Evolutionary conservation across 495 filamentous ascomycete species (phyloP).

Genomic region (Trichocladium uniseriatum): DNA sequence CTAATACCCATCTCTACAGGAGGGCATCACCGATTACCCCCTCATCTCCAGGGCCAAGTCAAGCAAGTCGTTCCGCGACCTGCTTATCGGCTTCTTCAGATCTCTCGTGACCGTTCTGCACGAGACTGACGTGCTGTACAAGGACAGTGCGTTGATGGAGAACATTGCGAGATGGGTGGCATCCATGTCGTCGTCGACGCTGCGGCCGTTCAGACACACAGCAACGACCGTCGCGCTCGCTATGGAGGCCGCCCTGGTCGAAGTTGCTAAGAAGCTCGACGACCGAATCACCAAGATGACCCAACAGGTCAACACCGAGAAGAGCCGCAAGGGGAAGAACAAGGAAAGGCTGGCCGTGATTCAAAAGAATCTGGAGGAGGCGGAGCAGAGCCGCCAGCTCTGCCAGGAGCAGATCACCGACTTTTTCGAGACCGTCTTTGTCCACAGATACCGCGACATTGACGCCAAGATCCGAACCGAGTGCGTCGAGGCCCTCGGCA

Average conservation of each 20-base stretch:
- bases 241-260: conserved; percentile 61
- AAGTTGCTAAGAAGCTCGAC: conserved; percentile 61
- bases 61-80: conserved; percentile 60
- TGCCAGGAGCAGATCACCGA: conserved; percentile 64
- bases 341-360: conserved; percentile 52
- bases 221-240: conserved; percentile 71
- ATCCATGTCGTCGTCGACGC: conserved; percentile 70
- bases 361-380: conserved; percentile 54
- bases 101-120: conserved; percentile 65
- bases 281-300: conserved; percentile 61
- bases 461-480: conserved; percentile 79
- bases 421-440: conserved; percentile 80
- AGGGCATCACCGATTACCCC: conserved; percentile 84
- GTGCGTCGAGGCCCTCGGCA: conserved; percentile 71
- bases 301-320: conserved; percentile 66
- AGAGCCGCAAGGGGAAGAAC: conserved; percentile 60
- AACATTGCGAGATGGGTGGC: conserved; percentile 80
- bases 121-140: conserved; percentile 64
- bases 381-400: conserved; percentile 51
- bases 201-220: conserved; percentile 87
- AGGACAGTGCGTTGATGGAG: conserved; percentile 63
- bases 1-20: conserved; percentile 27
- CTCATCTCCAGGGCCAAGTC: conserved; percentile 70
- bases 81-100: conserved; percentile 68
- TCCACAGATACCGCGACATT: conserved; percentile 90